Percentiles rank a stretch among this genome's conserved stretches.
These are phyloP conservation scores for Herpetospermum pedunculosum DNA, from an alignment of 306 rosid genomes.

Conservation along the genomic window DNA sequence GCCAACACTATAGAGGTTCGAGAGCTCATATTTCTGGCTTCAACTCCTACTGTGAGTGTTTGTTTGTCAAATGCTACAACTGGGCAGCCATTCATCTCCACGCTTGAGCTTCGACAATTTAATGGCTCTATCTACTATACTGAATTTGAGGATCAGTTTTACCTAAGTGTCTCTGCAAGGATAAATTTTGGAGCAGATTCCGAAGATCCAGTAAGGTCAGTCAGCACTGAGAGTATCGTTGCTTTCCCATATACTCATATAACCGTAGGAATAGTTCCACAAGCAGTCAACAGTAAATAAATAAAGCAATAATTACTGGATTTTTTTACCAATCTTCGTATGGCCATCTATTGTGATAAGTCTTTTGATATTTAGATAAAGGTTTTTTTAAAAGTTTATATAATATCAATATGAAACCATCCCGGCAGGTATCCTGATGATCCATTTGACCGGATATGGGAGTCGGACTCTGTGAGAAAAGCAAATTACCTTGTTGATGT, in stretches of 20 bases:
- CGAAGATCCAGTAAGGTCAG: constrained; percentile 67
- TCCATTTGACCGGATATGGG: constrained; percentile 92
- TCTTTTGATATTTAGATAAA: background rate
- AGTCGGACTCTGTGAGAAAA: constrained; percentile 80
- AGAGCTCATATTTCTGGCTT: constrained; percentile 84
- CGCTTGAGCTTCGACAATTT: constrained; percentile 94
- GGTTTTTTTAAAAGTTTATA: background rate
- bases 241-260: background rate
- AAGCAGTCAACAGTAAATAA: background rate
- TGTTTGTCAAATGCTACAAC: constrained; percentile 98
- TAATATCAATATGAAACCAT: background rate
- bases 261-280: background rate
- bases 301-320: background rate
- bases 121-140: constrained; percentile 78
- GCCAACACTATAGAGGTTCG: constrained; percentile 41
- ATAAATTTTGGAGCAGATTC: constrained; percentile 86
- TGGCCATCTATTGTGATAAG: background rate
- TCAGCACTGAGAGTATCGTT: background rate
- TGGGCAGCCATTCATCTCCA: constrained; percentile 87
- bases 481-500: constrained; percentile 92
- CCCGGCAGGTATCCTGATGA: constrained; percentile 81
- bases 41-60: constrained; percentile 59
- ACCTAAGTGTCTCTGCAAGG: constrained; percentile 96
- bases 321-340: background rate
- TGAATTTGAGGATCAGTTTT: constrained; percentile 42